A percentile compares a stretch with the other conserved stretches of the same genome.
phyloP scores from a whole-genome alignment of 2,329 filamentous ascomycete genomes.

The Dothidotthia symphoricarpi region DNA sequence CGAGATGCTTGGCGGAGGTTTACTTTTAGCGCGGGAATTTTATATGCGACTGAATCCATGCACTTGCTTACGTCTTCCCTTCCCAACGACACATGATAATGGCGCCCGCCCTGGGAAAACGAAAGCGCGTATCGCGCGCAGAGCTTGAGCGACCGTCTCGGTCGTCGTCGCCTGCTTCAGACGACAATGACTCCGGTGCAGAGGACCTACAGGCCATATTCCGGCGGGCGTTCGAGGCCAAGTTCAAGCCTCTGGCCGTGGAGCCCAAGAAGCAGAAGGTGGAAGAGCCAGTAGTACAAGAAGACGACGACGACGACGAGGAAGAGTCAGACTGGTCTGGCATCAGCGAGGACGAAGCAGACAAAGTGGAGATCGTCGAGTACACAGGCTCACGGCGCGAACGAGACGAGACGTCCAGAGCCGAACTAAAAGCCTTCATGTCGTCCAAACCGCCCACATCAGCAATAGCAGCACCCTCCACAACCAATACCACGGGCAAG shows the following conservation, averaged over 20 bases:
- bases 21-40: conserved; percentile 4
- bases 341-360: conserved; percentile 47
- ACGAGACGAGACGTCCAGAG: conserved; percentile 44
- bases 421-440: conserved; percentile 78
- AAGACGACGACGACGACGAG: conserved; percentile 32
- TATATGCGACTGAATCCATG: neutral
- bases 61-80: conserved; percentile 15
- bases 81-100: conserved; percentile 23
- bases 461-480: conserved; percentile 23
- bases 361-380: conserved; percentile 47
- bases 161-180: conserved; percentile 29
- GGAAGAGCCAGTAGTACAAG: conserved; percentile 27
- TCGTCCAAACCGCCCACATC: conserved; percentile 53
- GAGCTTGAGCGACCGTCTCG: conserved; percentile 29
- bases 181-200: conserved; percentile 36
- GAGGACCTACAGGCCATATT: conserved; percentile 72
- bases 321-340: conserved; percentile 62
- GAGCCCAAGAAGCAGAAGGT: conserved; percentile 32
- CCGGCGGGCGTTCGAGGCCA: conserved; percentile 79
- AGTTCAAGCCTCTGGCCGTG: conserved; percentile 70
- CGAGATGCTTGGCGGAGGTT: conserved; percentile 8
- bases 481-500: conserved; percentile 15
- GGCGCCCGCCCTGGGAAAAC: conserved; percentile 47
- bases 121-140: conserved; percentile 44
- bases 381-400: conserved; percentile 28